A percentile compares a stretch with the other conserved stretches of the same genome.
These are phyloP conservation scores for Sicyos edulis DNA, from an alignment of 306 rosid genomes.

Conservation along the genomic window DNA sequence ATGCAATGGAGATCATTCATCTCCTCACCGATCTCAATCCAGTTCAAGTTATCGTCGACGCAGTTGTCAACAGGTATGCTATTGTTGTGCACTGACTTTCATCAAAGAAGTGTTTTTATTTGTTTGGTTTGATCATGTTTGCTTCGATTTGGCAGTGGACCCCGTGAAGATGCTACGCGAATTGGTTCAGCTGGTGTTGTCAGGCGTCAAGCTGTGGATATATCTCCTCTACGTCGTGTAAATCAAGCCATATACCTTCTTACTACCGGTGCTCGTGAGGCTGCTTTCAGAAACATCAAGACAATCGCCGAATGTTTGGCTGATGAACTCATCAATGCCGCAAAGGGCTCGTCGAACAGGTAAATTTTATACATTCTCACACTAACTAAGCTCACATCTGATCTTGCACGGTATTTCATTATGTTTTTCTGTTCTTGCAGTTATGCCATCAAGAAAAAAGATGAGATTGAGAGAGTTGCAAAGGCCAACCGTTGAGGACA, in stretches of 20 bases:
- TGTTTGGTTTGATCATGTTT: background rate
- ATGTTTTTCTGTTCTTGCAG: background rate
- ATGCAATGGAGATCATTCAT: slow-evolving; percentile 2
- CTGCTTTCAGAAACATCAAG: slow-evolving; percentile 8
- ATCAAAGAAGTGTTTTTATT: background rate
- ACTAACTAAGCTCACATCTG: background rate
- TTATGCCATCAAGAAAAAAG: background rate
- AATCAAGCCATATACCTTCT: background rate
- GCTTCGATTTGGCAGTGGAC: background rate
- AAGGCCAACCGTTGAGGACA: background rate
- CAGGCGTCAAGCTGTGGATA: slow-evolving; percentile 6
- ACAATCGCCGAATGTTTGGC: background rate
- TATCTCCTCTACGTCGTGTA: background rate
- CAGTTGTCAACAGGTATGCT: slow-evolving; percentile 7
- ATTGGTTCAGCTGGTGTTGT: slow-evolving; percentile 11
- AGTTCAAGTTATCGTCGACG: background rate
- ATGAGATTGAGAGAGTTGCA: slow-evolving; percentile 7
- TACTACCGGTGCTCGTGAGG: background rate
- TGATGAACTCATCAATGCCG: background rate
- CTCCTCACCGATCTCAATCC: slow-evolving; percentile 1
- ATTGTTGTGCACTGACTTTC: background rate
- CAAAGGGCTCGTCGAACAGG: slow-evolving; percentile 4
- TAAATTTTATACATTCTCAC: background rate
- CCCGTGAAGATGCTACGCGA: background rate
- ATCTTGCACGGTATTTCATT: background rate